Conservation (phyloP, 306 rosid genomes). For the Hylodesmum podocarpum region DNA sequence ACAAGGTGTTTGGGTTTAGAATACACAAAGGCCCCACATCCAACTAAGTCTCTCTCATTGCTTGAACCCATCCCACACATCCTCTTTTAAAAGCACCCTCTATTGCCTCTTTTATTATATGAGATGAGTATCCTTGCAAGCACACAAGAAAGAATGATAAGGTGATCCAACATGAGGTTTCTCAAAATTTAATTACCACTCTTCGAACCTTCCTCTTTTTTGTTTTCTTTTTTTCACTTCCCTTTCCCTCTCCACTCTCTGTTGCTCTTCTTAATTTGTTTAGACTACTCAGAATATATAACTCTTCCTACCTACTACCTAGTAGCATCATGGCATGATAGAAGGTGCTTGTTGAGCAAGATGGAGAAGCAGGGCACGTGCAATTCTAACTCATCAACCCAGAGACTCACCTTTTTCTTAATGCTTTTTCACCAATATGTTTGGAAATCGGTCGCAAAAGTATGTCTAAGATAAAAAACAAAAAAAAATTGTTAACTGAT, state of each 20-base stretch:
- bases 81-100: conserved; percentile 38
- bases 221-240: not conserved
- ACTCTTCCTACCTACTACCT: not conserved
- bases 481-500: no score
- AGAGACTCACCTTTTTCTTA: conserved; percentile 14
- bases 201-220: not conserved
- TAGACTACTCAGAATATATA: not conserved
- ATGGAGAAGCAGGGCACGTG: conserved; percentile 99
- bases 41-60: conserved; percentile 45
- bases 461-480: no score
- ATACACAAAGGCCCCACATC: conserved; percentile 46
- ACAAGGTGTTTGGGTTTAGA: conserved; percentile 47
- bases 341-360: conserved; percentile 74
- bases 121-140: conserved; percentile 36
- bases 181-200: conserved; percentile 41
- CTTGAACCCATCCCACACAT: conserved; percentile 30
- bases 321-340: not conserved
- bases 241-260: not conserved
- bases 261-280: not conserved
- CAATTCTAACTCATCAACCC: conserved; percentile 65
- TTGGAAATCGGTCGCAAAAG: no score
- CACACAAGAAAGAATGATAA: not conserved
- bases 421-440: conserved; percentile 20
- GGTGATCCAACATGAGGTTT: conserved; percentile 36
- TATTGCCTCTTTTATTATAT: conserved; percentile 44